Evolutionary conservation across 345 rosid species (phyloP), one percentile per base, ranked within the genome.

Genomic region (Brassica incana): DNA sequence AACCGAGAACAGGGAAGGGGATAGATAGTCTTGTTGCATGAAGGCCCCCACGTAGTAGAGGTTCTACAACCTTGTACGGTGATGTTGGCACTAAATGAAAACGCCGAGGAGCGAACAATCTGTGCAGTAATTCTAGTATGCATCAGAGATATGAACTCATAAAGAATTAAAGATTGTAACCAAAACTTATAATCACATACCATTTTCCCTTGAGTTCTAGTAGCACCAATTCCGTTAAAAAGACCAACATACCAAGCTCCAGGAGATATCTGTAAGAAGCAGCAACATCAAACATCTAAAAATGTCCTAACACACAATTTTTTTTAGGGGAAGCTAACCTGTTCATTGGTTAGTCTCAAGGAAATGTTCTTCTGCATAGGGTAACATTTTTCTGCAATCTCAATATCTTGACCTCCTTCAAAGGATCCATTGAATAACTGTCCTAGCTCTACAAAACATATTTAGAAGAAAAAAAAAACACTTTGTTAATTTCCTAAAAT

Each of bases 161-260:
- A n/a, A n/a, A n/a, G n/a, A n/a, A n/a, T n/a, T 11, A 80, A 35
- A 75, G 11, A 56, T 11, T 35, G 7, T 2, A 62, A 62, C 23
- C 29, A 45, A 64, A 43, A 7, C 3, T 12, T 0, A n/a, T 48
- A 48, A 33, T 54, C 1, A 5, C 14, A 62, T 88, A 95, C 99
- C 99, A 95, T 95, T 85, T 92, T 92, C 48, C 91, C 91, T 61
- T 91, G 98, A 43, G 99, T 85, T 81, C 92, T 91, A 33, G 87
- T 82, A 81, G 88, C 86, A 66, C 99, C 99, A 80, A 91, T 78
- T 56, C 99, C 99, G 30, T 95, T 95, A 80, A 95, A 95, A 79
- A 92, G 91, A 76, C 98, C 98, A 67, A 92, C 83, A 80, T 91
- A 95, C 92, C 92, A 91, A 76, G 86, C 91, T 79, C 99, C 95